Base-by-base conservation (phyloP, 2,329 filamentous ascomycete species). In the Eutypella sp. region DNA sequence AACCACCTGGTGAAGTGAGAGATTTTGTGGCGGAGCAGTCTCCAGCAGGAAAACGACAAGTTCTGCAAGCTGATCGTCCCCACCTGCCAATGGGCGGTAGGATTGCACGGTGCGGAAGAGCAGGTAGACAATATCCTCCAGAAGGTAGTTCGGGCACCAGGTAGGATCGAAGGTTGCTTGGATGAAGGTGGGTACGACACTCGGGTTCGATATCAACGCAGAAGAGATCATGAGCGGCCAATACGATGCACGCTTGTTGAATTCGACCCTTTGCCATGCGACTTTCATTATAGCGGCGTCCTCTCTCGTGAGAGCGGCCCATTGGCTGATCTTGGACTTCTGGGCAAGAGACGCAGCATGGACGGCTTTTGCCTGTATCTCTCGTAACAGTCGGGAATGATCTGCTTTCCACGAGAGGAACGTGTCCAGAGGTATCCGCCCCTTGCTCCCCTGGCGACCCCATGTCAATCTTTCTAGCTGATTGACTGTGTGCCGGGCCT, bases 141-240 rank as follows among this genome's bases (percentile, higher is more conserved):
- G 44, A 20, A 63, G 44, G 41, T 63, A 65, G 38, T 47, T 58
- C 40, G 59, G 57, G 37, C 59, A 60, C 54, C 53, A 57, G 5
- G 52, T 49, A 25, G 59, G 42, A 27, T 61, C 47, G 38, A 62
- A 61, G 9, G 60, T 62, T 15, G 50, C 48, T 5, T 47, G 44
- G 19, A 64, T 45, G 18, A 64, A 54, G 33, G 45, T 41, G 4
- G 46, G 42, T 11, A 63, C 27, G 5, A 43, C 25, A n/a, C 42
- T 27, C 6, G 54, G 50, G n/a, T 51, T 54, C 22, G 51, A 50
- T 13, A 44, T 40, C 16, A 61, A 47, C 3, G 53, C 44, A 18
- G 54, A 57, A 20, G 53, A 42, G 8, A 61, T 37, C 45, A 60
- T 57, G 5, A 47, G 45, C 15, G 58, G 56, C 61, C 61, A 65